A percentile compares a stretch with the other conserved stretches of the same genome.
Evolutionary conservation across 108 stramenopile genomes (phyloP).

Genomic region (Craspedostauros australis): DNA sequence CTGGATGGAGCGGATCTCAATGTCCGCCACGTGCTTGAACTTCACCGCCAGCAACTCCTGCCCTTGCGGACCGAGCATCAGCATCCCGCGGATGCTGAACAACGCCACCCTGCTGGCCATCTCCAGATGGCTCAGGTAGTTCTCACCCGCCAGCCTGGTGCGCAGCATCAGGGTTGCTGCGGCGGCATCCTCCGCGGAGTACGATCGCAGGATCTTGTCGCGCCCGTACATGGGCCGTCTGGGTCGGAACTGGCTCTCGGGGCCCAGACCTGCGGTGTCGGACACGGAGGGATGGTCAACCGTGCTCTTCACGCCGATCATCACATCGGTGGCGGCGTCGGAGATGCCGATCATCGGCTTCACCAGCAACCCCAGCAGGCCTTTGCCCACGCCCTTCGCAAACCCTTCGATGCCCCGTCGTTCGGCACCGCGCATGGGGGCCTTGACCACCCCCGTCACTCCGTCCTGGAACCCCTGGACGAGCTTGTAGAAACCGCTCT

Average conservation of each 20-base stretch:
- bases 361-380: conserved; percentile 80
- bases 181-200: conserved; percentile 58
- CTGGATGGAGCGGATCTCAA: conserved; percentile 38
- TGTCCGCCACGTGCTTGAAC: conserved; percentile 38
- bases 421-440: conserved; percentile 79
- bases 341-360: conserved; percentile 91
- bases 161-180: conserved; percentile 53
- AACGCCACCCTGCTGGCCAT: conserved; percentile 56
- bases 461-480: conserved; percentile 75
- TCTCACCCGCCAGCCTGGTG: conserved; percentile 56
- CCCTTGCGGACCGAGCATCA: conserved; percentile 59
- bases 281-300: too few relatives aligned
- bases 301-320: conserved; percentile 77
- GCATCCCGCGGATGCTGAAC: conserved; percentile 44
- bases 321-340: conserved; percentile 85
- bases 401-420: conserved; percentile 76
- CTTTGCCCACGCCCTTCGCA: conserved; percentile 77
- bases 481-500: conserved; percentile 62
- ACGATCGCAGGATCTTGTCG: conserved; percentile 46
- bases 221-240: conserved; percentile 64
- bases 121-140: conserved; percentile 62
- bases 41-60: conserved; percentile 46
- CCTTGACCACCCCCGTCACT: conserved; percentile 68
- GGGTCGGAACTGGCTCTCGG: conserved; percentile 44
- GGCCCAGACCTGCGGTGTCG: conserved; percentile 22